phyloP scores from a whole-genome alignment of 2,329 filamentous ascomycete genomes.

The Botrytis byssoidea region DNA sequence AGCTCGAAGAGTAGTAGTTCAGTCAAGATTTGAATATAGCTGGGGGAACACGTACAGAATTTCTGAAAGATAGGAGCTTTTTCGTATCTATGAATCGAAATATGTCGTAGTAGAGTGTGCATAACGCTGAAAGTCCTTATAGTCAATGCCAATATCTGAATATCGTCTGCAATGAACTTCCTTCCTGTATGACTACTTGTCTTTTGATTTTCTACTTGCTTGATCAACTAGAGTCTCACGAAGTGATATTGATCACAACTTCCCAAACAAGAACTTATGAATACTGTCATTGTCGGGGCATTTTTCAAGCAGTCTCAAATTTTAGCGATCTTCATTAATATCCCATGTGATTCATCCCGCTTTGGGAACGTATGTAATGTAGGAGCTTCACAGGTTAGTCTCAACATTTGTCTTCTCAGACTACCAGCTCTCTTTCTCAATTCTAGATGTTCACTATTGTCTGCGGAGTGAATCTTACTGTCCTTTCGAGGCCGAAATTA shows the following conservation, averaged over 20 bases:
- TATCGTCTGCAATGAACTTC: fast-evolving
- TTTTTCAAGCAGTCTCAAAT: neutral
- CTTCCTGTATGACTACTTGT: neutral
- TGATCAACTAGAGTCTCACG: neutral
- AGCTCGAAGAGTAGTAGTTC: neutral
- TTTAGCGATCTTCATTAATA: neutral
- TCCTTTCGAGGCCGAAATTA: neutral
- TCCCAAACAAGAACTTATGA: neutral
- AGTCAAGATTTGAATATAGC: neutral
- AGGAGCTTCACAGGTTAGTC: no score
- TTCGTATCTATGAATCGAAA: neutral
- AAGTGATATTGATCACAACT: neutral
- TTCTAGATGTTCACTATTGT: neutral
- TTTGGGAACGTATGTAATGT: no score
- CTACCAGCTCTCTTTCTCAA: neutral
- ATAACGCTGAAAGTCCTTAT: neutral
- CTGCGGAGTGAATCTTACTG: neutral
- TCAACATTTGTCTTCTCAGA: neutral
- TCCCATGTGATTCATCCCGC: no score
- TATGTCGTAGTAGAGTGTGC: fast-evolving
- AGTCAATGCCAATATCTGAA: neutral
- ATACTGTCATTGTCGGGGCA: neutral
- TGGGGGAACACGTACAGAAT: neutral
- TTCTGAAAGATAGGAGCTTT: neutral
- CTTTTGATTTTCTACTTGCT: neutral